These are phyloP conservation scores for Lipomyces yamadae DNA, from an alignment of 805 yeast genomes.

Conservation along the genomic window DNA sequence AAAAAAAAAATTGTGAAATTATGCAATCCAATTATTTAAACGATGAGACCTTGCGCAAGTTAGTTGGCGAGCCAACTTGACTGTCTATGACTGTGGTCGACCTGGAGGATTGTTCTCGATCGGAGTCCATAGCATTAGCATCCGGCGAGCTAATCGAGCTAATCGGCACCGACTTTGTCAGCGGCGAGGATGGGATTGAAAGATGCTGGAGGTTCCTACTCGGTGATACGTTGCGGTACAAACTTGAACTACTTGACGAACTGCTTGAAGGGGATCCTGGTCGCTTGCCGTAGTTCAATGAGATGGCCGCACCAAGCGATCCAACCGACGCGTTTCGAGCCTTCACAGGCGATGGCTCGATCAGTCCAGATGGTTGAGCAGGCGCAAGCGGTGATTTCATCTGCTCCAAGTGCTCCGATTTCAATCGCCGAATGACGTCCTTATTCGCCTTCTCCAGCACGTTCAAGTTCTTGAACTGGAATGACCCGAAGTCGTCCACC, in stretches of 20 bases:
- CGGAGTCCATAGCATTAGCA: slow-evolving; percentile 2
- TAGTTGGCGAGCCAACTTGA: slow-evolving; percentile 19
- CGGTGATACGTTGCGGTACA: slow-evolving; percentile 32
- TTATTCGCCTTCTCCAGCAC: slow-evolving; percentile 93
- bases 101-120: slow-evolving; percentile 1
- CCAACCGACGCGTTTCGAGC: slow-evolving; percentile 27
- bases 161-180: slow-evolving; percentile 30
- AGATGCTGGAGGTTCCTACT: slow-evolving; percentile 17
- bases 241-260: slow-evolving; percentile 28
- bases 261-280: slow-evolving; percentile 34
- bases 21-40: slow-evolving; percentile 2
- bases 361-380: slow-evolving; percentile 28
- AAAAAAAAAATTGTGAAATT: neutral
- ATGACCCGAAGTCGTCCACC: slow-evolving; percentile 77
- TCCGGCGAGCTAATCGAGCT: slow-evolving; percentile 23
- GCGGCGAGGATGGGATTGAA: slow-evolving; percentile 34
- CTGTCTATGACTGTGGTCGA: slow-evolving; percentile 8
- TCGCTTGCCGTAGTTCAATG: slow-evolving; percentile 16
- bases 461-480: slow-evolving; percentile 84
- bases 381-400: slow-evolving; percentile 31
- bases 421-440: slow-evolving; percentile 85
- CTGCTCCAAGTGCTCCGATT: slow-evolving; percentile 77
- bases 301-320: slow-evolving; percentile 16
- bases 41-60: slow-evolving; percentile 20
- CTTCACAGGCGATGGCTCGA: slow-evolving; percentile 36